Conservation (phyloP, 768 basidiomycete genomes). For the Baorangia bicolor region DNA sequence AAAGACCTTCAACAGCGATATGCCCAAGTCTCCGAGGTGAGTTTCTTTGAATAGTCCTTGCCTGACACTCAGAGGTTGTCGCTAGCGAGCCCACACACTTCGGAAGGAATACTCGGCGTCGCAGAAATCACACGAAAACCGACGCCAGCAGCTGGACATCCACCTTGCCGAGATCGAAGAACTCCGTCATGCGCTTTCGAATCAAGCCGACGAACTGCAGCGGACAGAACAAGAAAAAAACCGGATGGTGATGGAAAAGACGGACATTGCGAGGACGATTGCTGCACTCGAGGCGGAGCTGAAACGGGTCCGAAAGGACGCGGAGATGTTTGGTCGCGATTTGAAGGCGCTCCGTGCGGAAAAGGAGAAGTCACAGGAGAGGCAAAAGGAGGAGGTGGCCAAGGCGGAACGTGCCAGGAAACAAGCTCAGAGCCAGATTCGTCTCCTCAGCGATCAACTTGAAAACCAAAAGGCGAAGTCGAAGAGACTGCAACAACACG, state of each 20-base stretch:
- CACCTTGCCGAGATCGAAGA: conserved; percentile 74
- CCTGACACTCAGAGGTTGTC: neutral
- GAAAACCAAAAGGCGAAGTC: conserved; percentile 46
- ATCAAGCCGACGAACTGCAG: conserved; percentile 61
- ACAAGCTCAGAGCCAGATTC: conserved; percentile 64
- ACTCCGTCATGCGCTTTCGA: conserved; percentile 63
- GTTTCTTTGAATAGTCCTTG: conserved; percentile 12
- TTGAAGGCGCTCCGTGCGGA: conserved; percentile 63
- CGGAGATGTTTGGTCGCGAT: conserved; percentile 76
- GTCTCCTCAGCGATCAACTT: conserved; percentile 64
- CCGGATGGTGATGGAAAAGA: conserved; percentile 60
- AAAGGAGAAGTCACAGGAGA: conserved; percentile 60
- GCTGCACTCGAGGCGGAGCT: conserved; percentile 70
- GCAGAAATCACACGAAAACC: conserved; percentile 66
- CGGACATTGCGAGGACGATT: conserved; percentile 65
- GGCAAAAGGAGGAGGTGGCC: conserved; percentile 52
- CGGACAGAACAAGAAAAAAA: conserved; percentile 63
- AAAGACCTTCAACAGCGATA: conserved; percentile 71
- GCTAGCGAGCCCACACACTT: conserved; percentile 60
- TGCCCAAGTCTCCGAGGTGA: conserved; percentile 64
- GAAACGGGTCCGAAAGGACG: conserved; percentile 69
- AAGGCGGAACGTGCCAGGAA: conserved; percentile 64
- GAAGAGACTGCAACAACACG: conserved; percentile 48
- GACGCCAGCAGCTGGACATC: conserved; percentile 71
- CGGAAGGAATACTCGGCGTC: conserved; percentile 59